Evolutionary conservation across 106 monocot genomes (phyloP).

Genomic region (Dactylorhiza incarnata): DNA sequence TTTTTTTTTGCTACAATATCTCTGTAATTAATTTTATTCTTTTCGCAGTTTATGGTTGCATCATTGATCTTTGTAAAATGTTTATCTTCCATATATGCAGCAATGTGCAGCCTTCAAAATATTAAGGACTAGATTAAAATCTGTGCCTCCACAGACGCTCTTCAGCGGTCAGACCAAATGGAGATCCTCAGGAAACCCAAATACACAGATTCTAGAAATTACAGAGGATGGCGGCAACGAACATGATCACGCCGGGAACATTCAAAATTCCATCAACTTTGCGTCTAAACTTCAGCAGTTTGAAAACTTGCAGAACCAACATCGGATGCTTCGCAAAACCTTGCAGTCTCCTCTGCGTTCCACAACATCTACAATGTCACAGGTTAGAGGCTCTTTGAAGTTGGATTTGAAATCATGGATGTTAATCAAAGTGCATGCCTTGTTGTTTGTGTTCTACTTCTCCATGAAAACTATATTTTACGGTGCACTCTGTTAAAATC

Average conservation of each 20-base stretch:
- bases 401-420: not conserved
- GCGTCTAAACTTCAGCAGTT: slow-evolving; percentile 48
- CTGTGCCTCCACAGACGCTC: slow-evolving; percentile 46
- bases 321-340: slow-evolving; percentile 37
- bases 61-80: not conserved
- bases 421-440: not conserved
- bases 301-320: slow-evolving; percentile 43
- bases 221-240: slow-evolving; percentile 21
- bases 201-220: slow-evolving; percentile 27
- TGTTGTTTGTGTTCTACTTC: not conserved
- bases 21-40: no score
- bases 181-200: slow-evolving; percentile 39
- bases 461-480: not conserved
- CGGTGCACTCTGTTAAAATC: not conserved
- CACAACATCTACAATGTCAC: slow-evolving; percentile 25
- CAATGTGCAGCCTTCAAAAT: slow-evolving; percentile 98
- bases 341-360: slow-evolving; percentile 18
- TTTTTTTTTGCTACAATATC: no score
- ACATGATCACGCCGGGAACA: slow-evolving; percentile 18
- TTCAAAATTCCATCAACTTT: slow-evolving; percentile 45
- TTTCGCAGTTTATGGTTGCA: no score
- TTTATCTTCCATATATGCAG: slow-evolving; percentile 40
- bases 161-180: slow-evolving; percentile 28
- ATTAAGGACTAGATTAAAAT: slow-evolving; percentile 76
- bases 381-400: slow-evolving; percentile 26